These are phyloP conservation scores for Dicorynia guianensis DNA, from an alignment of 306 rosid genomes.

Conservation along the genomic window DNA sequence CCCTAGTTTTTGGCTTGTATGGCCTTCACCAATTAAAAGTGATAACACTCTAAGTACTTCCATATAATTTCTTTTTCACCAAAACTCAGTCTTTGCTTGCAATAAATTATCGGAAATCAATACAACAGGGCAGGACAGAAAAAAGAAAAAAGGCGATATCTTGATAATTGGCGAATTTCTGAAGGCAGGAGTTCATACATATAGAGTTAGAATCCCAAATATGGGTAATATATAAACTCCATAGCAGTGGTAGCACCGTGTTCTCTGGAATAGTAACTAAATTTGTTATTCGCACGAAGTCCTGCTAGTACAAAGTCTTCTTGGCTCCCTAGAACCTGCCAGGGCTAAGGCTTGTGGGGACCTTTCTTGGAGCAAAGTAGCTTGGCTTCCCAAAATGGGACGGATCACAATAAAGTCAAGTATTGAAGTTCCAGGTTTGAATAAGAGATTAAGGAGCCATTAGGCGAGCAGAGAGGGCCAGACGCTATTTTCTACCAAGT, in stretches of 20 bases:
- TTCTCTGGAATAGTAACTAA: conserved; percentile 3
- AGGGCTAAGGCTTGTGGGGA: conserved; percentile 8
- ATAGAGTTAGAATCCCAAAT: conserved; percentile 45
- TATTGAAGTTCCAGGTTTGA: conserved; percentile 53
- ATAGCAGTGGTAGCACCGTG: conserved; percentile 26
- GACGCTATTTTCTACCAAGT: conserved; percentile 10
- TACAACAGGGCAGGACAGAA: not conserved
- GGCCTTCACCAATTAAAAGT: not conserved
- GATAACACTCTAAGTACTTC: not conserved
- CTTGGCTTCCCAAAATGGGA: conserved; percentile 48
- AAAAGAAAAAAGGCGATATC: not conserved
- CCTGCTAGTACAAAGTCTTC: not conserved
- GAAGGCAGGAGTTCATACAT: conserved; percentile 36
- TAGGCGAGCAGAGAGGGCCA: not conserved
- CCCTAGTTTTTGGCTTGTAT: not conserved
- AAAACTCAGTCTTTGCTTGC: not conserved
- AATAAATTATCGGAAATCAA: not conserved
- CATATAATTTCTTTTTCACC: not conserved
- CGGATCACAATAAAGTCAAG: conserved; percentile 44
- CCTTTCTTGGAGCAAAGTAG: conserved; percentile 29
- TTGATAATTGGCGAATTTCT: not conserved
- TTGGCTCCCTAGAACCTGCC: conserved; percentile 33
- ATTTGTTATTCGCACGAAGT: conserved; percentile 9
- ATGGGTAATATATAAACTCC: conserved; percentile 5
- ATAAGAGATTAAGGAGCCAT: conserved; percentile 23